Percentiles rank a stretch among this genome's conserved stretches.
These are phyloP conservation scores for Megacollybia marginata DNA, from an alignment of 768 basidiomycete genomes.

Conservation along the genomic window DNA sequence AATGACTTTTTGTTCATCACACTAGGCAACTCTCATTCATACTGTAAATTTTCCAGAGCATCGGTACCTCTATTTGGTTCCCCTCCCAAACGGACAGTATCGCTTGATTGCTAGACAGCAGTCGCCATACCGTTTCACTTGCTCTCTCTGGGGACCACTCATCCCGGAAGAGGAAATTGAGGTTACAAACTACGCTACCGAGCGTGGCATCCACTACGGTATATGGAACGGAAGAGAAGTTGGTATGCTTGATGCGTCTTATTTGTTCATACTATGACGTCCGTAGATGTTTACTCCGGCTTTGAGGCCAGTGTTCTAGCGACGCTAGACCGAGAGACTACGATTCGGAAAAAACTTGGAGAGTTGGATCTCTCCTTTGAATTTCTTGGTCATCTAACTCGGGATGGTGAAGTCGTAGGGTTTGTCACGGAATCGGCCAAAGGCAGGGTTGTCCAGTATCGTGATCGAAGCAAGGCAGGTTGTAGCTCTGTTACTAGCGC, in stretches of 20 bases:
- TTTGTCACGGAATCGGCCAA: slow-evolving; percentile 27
- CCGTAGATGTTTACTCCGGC: slow-evolving; percentile 25
- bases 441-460: slow-evolving; percentile 20
- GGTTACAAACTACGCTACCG: slow-evolving; percentile 20
- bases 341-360: slow-evolving; percentile 17
- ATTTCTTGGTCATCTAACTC: slow-evolving; percentile 10
- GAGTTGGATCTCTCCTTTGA: slow-evolving; percentile 28
- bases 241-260: slow-evolving; percentile 15
- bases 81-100: slow-evolving; percentile 17
- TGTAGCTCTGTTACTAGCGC: neutral
- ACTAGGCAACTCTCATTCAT: slow-evolving; percentile 10
- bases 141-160: slow-evolving; percentile 27
- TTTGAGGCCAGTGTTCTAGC: no score
- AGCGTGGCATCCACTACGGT: slow-evolving; percentile 18
- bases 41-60: slow-evolving; percentile 24
- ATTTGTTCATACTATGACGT: neutral
- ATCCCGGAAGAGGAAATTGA: slow-evolving; percentile 30
- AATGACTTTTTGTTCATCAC: no score
- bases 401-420: slow-evolving; percentile 23
- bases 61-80: slow-evolving; percentile 28
- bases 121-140: slow-evolving; percentile 15
- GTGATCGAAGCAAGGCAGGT: slow-evolving; percentile 16
- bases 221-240: slow-evolving; percentile 32
- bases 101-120: slow-evolving; percentile 20
- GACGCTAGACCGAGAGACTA: slow-evolving; percentile 25